Conservation (phyloP, 2,329 filamentous ascomycete genomes). For the Hypoxylon sp. region DNA sequence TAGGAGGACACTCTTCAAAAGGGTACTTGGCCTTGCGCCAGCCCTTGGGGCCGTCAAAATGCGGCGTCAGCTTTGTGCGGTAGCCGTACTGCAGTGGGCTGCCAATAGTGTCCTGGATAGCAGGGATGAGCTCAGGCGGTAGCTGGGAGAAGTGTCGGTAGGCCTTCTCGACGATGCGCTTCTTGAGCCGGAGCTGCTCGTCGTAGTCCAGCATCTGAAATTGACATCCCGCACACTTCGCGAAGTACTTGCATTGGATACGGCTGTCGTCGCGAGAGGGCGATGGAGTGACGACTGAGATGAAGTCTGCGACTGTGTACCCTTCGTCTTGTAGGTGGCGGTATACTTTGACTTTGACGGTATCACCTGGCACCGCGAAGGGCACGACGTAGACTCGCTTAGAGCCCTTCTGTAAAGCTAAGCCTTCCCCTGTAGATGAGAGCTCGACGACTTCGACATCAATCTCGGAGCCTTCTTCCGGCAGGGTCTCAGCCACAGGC, state of each 20-base stretch:
- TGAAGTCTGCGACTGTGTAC: constrained; percentile 85
- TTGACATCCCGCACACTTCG: constrained; percentile 90
- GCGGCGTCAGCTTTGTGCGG: constrained; percentile 95
- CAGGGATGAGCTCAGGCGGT: constrained; percentile 79
- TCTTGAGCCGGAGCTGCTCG: constrained; percentile 89
- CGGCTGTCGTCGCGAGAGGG: constrained; percentile 82
- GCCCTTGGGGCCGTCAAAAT: constrained; percentile 85
- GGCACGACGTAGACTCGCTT: constrained; percentile 86
- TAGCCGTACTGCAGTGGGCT: constrained; percentile 94
- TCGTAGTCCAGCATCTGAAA: constrained; percentile 96
- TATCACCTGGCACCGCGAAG: constrained; percentile 89
- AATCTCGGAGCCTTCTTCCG: constrained; percentile 79
- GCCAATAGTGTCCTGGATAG: constrained; percentile 86
- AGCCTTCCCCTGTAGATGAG: constrained; percentile 92
- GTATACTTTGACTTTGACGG: constrained; percentile 82
- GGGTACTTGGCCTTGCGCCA: constrained; percentile 64
- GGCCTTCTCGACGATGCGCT: constrained; percentile 88
- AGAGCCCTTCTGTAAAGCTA: constrained; percentile 79
- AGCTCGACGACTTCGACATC: constrained; percentile 86
- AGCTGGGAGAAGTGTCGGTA: constrained; percentile 92
- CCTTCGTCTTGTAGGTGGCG: constrained; percentile 75
- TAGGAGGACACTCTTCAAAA: constrained; percentile 78
- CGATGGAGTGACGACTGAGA: constrained; percentile 82
- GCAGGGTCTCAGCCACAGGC: constrained; percentile 60
- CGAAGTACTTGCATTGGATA: constrained; percentile 88